phyloP scores from a whole-genome alignment of 371 early-diverging fungal species.

The Chytridium lagenaria region DNA sequence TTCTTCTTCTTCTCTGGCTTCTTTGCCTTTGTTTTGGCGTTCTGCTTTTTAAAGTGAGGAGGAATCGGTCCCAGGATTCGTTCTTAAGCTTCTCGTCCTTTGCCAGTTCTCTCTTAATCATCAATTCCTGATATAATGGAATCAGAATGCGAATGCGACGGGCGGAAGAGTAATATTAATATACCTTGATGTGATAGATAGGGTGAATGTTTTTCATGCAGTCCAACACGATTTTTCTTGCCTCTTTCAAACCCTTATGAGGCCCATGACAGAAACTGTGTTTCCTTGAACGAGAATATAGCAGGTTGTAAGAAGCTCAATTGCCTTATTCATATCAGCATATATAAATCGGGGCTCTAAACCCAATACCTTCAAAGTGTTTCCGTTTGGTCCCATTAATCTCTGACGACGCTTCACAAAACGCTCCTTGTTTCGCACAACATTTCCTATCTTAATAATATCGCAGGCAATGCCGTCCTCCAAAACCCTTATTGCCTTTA shows the following conservation, averaged over 20 bases:
- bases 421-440: constrained; percentile 94
- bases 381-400: constrained; percentile 96
- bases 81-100: constrained; percentile 94
- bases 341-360: neutral
- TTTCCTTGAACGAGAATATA: constrained; percentile 98
- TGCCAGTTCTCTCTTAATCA: constrained; percentile 98
- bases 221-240: constrained; percentile 90
- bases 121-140: constrained; percentile 73
- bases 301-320: constrained; percentile 96
- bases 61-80: constrained; percentile 98
- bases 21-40: constrained; percentile 73
- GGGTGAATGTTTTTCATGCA: constrained; percentile 99
- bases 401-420: constrained; percentile 98
- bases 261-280: constrained; percentile 97
- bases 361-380: constrained; percentile 80
- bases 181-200: constrained; percentile 97
- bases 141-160: neutral
- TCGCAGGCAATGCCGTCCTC: constrained; percentile 96
- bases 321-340: constrained; percentile 62
- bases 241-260: constrained; percentile 89
- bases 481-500: constrained; percentile 83
- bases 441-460: constrained; percentile 96
- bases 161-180: neutral
- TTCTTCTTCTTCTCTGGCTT: constrained; percentile 65
- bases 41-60: constrained; percentile 98